Percentiles rank a stretch among this genome's conserved stretches.
These are phyloP conservation scores for Ricinus communis DNA, from an alignment of 345 rosid species.

Conservation along the genomic window DNA sequence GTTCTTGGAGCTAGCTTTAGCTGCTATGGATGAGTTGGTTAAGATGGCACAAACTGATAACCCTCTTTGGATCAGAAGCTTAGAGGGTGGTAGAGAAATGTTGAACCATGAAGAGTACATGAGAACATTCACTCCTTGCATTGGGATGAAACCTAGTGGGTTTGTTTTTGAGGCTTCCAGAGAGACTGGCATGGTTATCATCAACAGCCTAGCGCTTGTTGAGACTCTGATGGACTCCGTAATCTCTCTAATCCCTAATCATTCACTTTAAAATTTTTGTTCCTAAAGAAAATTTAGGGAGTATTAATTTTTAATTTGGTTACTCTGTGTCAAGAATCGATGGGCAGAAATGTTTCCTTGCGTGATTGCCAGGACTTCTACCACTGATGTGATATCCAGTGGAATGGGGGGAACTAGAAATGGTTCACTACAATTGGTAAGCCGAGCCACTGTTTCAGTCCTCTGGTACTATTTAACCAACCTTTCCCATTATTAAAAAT, in stretches of 20 bases:
- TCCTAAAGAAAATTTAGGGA: too few relatives aligned
- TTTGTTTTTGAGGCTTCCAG: constrained; percentile 85
- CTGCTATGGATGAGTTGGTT: constrained; percentile 86
- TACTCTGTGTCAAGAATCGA: constrained; percentile 50
- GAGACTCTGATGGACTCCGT: constrained; percentile 96
- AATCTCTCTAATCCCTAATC: constrained; percentile 21
- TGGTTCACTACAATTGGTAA: constrained; percentile 90
- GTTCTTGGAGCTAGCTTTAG: constrained; percentile 74
- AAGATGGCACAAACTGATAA: constrained; percentile 78
- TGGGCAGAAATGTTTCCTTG: constrained; percentile 99
- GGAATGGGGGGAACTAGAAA: constrained; percentile 94
- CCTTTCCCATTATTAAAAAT: too few relatives aligned
- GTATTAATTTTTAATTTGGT: neutral
- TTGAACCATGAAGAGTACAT: constrained; percentile 72
- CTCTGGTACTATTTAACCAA: neutral
- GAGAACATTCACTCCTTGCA: constrained; percentile 56
- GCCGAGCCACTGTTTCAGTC: constrained; percentile 2
- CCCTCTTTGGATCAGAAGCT: constrained; percentile 69
- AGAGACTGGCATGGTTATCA: constrained; percentile 76
- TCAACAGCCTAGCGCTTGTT: constrained; percentile 84
- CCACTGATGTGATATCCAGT: constrained; percentile 67
- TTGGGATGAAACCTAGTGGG: constrained; percentile 65
- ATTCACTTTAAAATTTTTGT: neutral
- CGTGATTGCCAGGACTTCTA: constrained; percentile 73
- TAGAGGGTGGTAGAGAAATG: constrained; percentile 59